phyloP scores from a whole-genome alignment of 2,329 filamentous ascomycete genomes.

The Aureobasidium leucospermi region DNA sequence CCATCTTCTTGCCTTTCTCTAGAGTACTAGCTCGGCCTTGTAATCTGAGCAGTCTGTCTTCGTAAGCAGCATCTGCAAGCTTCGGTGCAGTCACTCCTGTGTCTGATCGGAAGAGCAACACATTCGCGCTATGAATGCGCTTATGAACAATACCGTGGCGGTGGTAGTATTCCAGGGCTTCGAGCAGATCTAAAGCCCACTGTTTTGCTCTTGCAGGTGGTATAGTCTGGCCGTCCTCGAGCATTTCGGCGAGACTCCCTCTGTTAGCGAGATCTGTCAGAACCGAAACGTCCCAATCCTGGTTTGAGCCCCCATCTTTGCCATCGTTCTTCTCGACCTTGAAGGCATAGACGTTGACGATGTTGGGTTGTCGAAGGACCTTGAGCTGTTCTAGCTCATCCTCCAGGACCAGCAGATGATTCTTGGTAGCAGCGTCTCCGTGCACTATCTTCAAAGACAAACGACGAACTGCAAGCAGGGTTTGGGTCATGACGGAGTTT shows the following conservation, averaged over 20 bases:
- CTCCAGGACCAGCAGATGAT: conserved; percentile 69
- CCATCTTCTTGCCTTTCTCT: conserved; percentile 30
- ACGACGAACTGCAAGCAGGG: conserved; percentile 11
- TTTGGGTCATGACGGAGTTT: background rate
- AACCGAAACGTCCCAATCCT: conserved; percentile 64
- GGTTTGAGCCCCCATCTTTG: background rate
- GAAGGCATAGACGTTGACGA: conserved; percentile 71
- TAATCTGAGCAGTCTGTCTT: conserved; percentile 31
- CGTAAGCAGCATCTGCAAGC: conserved; percentile 66
- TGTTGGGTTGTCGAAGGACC: conserved; percentile 64
- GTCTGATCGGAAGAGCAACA: conserved; percentile 65
- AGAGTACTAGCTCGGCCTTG: background rate
- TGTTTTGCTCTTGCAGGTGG: conserved; percentile 69
- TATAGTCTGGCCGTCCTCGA: conserved; percentile 62
- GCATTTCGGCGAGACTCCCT: conserved; percentile 71
- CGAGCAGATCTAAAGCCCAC: conserved; percentile 87
- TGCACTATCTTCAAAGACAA: conserved; percentile 1
- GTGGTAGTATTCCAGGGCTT: conserved; percentile 82
- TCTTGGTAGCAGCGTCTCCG: conserved; percentile 41
- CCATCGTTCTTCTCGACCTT: conserved; percentile 47
- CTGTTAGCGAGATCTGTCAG: conserved; percentile 72
- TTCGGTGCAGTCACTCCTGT: conserved; percentile 62
- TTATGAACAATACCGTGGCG: conserved; percentile 72
- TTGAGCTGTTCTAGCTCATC: conserved; percentile 68
- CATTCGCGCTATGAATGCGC: conserved; percentile 70